phyloP scores from a whole-genome alignment of 371 early-diverging fungal species.

The Mucor circinelloides region DNA sequence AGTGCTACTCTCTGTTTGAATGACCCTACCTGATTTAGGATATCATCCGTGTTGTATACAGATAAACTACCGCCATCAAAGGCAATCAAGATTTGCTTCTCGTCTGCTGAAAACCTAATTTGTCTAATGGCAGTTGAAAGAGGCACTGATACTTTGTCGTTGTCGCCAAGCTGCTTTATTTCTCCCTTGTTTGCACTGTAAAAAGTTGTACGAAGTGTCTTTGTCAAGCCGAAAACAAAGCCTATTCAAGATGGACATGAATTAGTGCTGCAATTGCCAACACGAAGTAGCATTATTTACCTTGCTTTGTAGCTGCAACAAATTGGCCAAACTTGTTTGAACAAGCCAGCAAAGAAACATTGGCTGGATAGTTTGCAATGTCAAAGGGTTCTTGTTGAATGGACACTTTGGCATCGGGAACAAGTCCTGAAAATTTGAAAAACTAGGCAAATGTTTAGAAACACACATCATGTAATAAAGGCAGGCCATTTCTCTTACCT shows the following conservation, averaged over 20 bases:
- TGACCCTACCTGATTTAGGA: slow-evolving; percentile 34
- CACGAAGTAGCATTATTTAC: slow-evolving; percentile 25
- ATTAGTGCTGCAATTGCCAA: neutral
- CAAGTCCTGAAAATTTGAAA: slow-evolving; percentile 40
- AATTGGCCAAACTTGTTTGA: slow-evolving; percentile 44
- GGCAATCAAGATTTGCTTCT: slow-evolving; percentile 31
- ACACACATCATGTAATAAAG: neutral
- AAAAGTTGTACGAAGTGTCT: slow-evolving; percentile 30
- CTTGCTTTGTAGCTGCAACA: slow-evolving; percentile 38
- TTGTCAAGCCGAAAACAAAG: slow-evolving; percentile 37
- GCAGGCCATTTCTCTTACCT: slow-evolving; percentile 10
- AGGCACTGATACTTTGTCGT: slow-evolving; percentile 7
- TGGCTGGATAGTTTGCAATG: slow-evolving; percentile 25
- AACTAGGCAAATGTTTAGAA: slow-evolving; percentile 20
- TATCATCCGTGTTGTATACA: slow-evolving; percentile 33
- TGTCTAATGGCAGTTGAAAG: slow-evolving; percentile 35
- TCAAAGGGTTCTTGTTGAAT: slow-evolving; percentile 37
- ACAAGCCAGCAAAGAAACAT: slow-evolving; percentile 39
- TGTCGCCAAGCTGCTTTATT: slow-evolving; percentile 19
- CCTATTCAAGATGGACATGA: slow-evolving; percentile 20
- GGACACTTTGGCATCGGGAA: slow-evolving; percentile 45
- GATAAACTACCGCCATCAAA: slow-evolving; percentile 24
- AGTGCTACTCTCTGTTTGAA: too few species aligned
- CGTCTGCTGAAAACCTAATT: slow-evolving; percentile 35
- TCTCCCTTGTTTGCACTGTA: slow-evolving; percentile 29